Conservation (phyloP, 2,329 filamentous ascomycete genomes). For the Talaromyces sp. region DNA sequence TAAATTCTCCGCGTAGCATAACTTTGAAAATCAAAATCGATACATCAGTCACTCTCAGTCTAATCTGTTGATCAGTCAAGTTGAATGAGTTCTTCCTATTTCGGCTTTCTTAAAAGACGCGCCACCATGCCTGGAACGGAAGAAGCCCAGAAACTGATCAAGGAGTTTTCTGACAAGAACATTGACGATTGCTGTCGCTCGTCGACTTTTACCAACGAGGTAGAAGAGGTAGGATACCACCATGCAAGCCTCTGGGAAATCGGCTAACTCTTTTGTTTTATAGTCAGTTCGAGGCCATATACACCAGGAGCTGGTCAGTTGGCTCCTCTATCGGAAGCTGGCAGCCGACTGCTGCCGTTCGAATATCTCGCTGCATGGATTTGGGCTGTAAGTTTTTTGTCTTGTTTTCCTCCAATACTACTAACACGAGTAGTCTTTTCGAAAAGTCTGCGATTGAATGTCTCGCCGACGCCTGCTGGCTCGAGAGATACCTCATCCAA, state of each 20-base stretch:
- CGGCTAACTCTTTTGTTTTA: not conserved
- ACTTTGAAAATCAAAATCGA: not conserved
- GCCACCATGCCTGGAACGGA: not conserved
- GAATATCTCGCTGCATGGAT: constrained; percentile 19
- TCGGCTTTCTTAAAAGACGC: not conserved
- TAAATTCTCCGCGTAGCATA: not conserved
- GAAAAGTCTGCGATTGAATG: constrained; percentile 17
- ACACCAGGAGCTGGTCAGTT: constrained; percentile 15
- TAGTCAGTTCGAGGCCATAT: constrained; percentile 20
- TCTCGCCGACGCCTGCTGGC: constrained; percentile 16
- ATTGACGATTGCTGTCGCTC: constrained; percentile 13
- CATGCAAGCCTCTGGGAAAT: not conserved
- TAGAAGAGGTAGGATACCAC: constrained; percentile 13
- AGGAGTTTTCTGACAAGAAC: constrained; percentile 12
- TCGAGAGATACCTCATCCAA: constrained; percentile 20
- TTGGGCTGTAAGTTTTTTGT: constrained; percentile 14
- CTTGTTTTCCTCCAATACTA: not conserved
- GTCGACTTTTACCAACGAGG: constrained; percentile 10
- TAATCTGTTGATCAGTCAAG: not conserved
- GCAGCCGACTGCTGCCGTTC: constrained; percentile 16
- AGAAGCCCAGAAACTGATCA: constrained; percentile 6
- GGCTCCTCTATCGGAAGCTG: constrained; percentile 20
- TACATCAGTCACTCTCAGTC: not conserved
- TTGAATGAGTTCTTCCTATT: constrained; percentile 3
- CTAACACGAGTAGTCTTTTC: constrained; percentile 13